Evolutionary conservation across 2,329 filamentous ascomycete genomes (phyloP), one percentile per base, ranked within the genome.

Genomic region (Beauveria brongniartii): DNA sequence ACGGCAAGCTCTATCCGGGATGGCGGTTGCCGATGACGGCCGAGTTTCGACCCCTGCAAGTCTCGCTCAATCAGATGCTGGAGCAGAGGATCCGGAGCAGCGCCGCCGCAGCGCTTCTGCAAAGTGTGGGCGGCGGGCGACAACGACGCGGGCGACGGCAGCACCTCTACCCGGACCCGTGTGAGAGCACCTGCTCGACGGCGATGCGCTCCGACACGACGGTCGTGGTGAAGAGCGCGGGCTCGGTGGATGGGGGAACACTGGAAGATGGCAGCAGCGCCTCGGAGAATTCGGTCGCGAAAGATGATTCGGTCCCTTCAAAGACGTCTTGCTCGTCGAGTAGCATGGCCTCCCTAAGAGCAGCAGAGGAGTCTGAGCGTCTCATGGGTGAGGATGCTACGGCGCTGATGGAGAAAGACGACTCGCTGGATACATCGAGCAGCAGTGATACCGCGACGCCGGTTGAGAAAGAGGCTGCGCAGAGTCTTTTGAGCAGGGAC

Each of bases 121-220:
- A 40, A 0, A 12, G 6, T 9, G 20, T 1, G 2, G 20, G 8
- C 1, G 3, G 28, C 24, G 24, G 24, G 24, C 24, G 24, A 24
- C 24, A 24, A 8, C n/a, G 26, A 1, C 14, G 24, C 6, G 16
- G 41, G 5, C n/a, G 28, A 16, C 40, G 1, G 12, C 34, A n/a
- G 3, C 14, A n/a, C 18, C 9, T 22, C 9, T 10, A 47, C n/a
- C 43, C 28, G 10, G 14, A 54, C 9, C 41, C 41, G 14, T 54
- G 51, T 14, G 58, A 60, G 58, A 60, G 58, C 22, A 60, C 16
- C 18, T 56, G 54, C 44, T 55, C 53, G 20, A 55, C 52, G 9
- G 44, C 34, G 5, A 34, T 55, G 12, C 30, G 50, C 16, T 56
- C 59, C 2, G 26, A 43, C 44, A 55, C 59, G 1, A 43, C 37